A percentile compares a stretch with the other conserved stretches of the same genome.
Evolutionary conservation across 2,329 filamentous ascomycete genomes (phyloP).

Genomic region (Aspergillus sergii): DNA sequence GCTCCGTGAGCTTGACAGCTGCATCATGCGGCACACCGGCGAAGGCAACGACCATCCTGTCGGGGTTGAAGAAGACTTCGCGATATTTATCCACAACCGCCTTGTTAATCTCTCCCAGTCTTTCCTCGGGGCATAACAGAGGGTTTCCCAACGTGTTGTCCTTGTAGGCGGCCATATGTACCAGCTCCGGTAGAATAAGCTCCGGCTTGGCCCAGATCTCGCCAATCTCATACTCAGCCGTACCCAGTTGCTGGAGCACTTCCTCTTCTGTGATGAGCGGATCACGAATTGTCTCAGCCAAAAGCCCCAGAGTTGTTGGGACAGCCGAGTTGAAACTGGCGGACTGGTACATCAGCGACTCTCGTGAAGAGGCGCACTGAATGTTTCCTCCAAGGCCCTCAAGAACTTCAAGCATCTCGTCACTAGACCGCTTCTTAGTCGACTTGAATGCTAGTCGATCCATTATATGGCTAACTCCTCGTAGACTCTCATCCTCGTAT

Average conservation of each 20-base stretch:
- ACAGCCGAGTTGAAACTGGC: constrained; percentile 96
- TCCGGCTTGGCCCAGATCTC: constrained; percentile 99
- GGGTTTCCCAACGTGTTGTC: constrained; percentile 96
- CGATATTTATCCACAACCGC: constrained; percentile 76
- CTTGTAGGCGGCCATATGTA: constrained; percentile 94
- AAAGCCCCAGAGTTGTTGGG: constrained; percentile 74
- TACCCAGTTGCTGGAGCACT: constrained; percentile 82
- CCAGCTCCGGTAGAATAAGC: constrained; percentile 89
- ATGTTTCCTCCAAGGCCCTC: constrained; percentile 93
- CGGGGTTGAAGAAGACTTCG: constrained; percentile 80
- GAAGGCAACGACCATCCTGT: constrained; percentile 92
- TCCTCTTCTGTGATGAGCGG: constrained; percentile 84
- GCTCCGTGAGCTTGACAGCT: constrained; percentile 76
- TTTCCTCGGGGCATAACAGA: constrained; percentile 83
- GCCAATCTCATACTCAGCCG: constrained; percentile 90
- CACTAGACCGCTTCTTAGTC: constrained; percentile 70
- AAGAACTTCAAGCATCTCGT: constrained; percentile 84
- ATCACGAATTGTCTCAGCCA: constrained; percentile 92
- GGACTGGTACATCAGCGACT: constrained; percentile 98
- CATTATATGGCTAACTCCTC: constrained; percentile 93
- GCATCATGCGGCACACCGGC: constrained; percentile 82
- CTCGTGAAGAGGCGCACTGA: constrained; percentile 91
- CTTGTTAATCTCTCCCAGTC: constrained; percentile 73
- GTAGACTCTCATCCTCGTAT: constrained; percentile 82
- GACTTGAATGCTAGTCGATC: constrained; percentile 93